phyloP scores from a whole-genome alignment of 2,329 filamentous ascomycete genomes.

The Alternaria longipes region DNA sequence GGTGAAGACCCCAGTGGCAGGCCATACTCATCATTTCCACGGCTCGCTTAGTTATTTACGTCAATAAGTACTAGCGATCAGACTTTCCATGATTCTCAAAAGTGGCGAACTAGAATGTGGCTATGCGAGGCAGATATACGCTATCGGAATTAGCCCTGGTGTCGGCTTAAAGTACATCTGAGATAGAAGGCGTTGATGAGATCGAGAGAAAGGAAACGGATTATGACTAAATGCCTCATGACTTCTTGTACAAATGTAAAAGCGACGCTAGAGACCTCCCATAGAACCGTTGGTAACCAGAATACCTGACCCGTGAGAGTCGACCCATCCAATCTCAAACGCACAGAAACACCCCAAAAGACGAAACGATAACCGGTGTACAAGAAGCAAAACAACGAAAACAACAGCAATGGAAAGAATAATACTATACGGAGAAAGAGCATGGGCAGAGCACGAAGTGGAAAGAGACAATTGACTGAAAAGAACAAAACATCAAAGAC shows the following conservation, averaged over 20 bases:
- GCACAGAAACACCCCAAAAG: background rate
- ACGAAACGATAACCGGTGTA: background rate
- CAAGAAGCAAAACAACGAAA: background rate
- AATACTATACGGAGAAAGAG: background rate
- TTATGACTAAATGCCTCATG: background rate
- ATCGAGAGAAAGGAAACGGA: background rate
- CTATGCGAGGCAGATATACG: background rate
- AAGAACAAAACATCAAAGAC: background rate
- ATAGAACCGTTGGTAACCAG: background rate
- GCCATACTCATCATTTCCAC: background rate
- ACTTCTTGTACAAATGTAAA: background rate
- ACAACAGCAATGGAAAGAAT: background rate
- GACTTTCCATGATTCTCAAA: no score
- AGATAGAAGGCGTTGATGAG: background rate
- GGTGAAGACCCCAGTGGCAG: no score
- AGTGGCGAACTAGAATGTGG: no score
- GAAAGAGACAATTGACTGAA: background rate
- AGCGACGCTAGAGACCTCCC: background rate
- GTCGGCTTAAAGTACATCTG: background rate
- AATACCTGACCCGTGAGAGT: background rate
- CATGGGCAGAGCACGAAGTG: background rate
- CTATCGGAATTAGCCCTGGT: no score
- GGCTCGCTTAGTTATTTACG: background rate
- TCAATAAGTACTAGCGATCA: background rate
- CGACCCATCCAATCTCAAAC: background rate